phyloP scores from a whole-genome alignment of 768 basidiomycete genomes.

The Auricularia sp. region DNA sequence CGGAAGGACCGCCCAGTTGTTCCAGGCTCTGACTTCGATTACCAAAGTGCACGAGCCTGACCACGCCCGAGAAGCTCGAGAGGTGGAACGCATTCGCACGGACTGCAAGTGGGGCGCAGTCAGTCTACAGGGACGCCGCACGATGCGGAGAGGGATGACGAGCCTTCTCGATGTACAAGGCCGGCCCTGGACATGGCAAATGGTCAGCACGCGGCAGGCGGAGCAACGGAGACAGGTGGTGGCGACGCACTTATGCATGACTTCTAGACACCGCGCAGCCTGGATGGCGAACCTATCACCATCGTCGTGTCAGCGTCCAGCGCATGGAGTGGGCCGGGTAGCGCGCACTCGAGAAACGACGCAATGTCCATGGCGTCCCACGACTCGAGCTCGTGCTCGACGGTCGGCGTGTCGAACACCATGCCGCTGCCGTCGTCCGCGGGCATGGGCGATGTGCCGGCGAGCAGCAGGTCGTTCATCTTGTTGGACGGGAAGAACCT shows the following conservation, averaged over 20 bases:
- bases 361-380: conserved; percentile 63
- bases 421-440: conserved; percentile 43
- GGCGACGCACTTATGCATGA: conserved; percentile 44
- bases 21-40: conserved; percentile 66
- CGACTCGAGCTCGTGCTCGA: conserved; percentile 36
- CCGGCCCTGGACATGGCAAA: conserved; percentile 32
- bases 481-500: conserved; percentile 60
- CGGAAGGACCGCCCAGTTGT: conserved; percentile 60
- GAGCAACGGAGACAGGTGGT: background rate
- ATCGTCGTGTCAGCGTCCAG: background rate
- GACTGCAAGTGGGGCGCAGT: conserved; percentile 28
- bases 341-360: conserved; percentile 57
- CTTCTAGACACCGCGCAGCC: conserved; percentile 61
- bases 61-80: conserved; percentile 49
- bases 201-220: background rate
- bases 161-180: conserved; percentile 61
- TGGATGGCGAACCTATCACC: conserved; percentile 57
- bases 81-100: conserved; percentile 70
- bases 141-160: background rate
- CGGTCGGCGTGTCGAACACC: conserved; percentile 19
- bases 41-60: conserved; percentile 64
- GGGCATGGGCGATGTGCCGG: conserved; percentile 37
- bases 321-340: conserved; percentile 4
- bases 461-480: conserved; percentile 56
- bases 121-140: background rate